Conservation (phyloP, 2,329 filamentous ascomycete species). For the Cladosporium phlei region DNA sequence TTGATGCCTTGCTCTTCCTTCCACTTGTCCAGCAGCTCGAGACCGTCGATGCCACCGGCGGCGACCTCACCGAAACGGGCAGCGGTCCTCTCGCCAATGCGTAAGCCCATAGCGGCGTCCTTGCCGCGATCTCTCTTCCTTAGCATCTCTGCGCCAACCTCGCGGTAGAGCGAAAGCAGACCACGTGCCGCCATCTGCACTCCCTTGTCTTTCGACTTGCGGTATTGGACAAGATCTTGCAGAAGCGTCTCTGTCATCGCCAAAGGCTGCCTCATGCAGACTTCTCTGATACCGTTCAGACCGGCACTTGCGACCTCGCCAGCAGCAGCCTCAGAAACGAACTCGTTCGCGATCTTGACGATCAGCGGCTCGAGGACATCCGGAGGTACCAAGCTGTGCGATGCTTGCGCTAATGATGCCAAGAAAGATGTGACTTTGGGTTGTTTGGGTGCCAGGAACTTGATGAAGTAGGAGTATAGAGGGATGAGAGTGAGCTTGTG, state of each 20-base stretch:
- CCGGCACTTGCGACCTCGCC: slow-evolving; percentile 87
- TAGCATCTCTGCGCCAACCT: slow-evolving; percentile 83
- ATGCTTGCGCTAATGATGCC: slow-evolving; percentile 85
- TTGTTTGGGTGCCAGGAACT: slow-evolving; percentile 79
- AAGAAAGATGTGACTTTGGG: slow-evolving; percentile 88
- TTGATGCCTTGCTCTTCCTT: slow-evolving; percentile 79
- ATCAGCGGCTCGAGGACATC: slow-evolving; percentile 87
- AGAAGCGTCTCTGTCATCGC: slow-evolving; percentile 94
- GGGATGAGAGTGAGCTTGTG: slow-evolving; percentile 87
- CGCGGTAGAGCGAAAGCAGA: slow-evolving; percentile 81
- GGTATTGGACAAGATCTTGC: slow-evolving; percentile 92
- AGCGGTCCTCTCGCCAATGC: slow-evolving; percentile 68
- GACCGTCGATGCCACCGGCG: slow-evolving; percentile 77
- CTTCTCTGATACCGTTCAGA: slow-evolving; percentile 89
- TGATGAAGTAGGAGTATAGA: slow-evolving; percentile 95
- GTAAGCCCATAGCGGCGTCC: slow-evolving; percentile 78
- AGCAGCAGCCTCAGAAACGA: slow-evolving; percentile 90
- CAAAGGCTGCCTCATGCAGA: slow-evolving; percentile 87
- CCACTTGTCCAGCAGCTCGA: slow-evolving; percentile 87
- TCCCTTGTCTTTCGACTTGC: slow-evolving; percentile 96
- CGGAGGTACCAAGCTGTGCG: slow-evolving; percentile 85
- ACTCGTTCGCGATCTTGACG: slow-evolving; percentile 96
- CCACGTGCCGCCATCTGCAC: slow-evolving; percentile 99
- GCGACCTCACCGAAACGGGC: slow-evolving; percentile 79
- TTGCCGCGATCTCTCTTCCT: slow-evolving; percentile 89